Evolutionary conservation across 768 basidiomycete genomes (phyloP), one percentile per base, ranked within the genome.

Genomic region (Lactarius sanguifluus): DNA sequence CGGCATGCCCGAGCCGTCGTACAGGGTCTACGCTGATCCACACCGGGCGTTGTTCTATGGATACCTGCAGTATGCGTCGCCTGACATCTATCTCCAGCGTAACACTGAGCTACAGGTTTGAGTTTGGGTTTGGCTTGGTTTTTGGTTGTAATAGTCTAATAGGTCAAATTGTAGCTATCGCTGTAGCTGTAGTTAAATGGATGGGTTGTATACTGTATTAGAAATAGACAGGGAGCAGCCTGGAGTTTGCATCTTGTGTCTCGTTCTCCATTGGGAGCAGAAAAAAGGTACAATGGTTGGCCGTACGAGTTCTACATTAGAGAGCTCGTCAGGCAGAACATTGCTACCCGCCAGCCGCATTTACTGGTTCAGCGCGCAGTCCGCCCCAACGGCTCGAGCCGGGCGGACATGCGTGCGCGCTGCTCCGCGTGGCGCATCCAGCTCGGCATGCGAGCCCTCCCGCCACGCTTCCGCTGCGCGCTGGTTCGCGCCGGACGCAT

Each of bases 11-110:
- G 59, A 52, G 15, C 68, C 61, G 15, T n/a, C 2, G 20, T 40
- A 30, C 15, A 12, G 0, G 32, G 12, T 56, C n/a, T 67, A 69
- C 13, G 5, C 41, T 32, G 68, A 69, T 16, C 68, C 68, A 10
- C 57, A 69, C 57, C 41, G 50, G 28, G 18, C 32, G 23, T 32
- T 69, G 32, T 62, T 45, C 40, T 40, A 54, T 7, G 68, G 68
- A 3, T 7, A 15, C 4, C 23, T 69, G 57, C 47, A 13, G 25
- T 62, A 32, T 18, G 64, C 47, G 15, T 40, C 38, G 6, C 9
- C 10, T 30, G 59, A 61, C 20, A 15, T 68, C 16, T 62, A 9
- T 57, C 28, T 68, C 6, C 64, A 62, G 45, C 61, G 65, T 12
- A 58, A 15, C 45, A 47, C 9, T 0, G n/a, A 8, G 9, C 1